These are phyloP conservation scores for Blepharisma stoltei DNA, from an alignment of 73 alveolate species.

Conservation along the genomic window DNA sequence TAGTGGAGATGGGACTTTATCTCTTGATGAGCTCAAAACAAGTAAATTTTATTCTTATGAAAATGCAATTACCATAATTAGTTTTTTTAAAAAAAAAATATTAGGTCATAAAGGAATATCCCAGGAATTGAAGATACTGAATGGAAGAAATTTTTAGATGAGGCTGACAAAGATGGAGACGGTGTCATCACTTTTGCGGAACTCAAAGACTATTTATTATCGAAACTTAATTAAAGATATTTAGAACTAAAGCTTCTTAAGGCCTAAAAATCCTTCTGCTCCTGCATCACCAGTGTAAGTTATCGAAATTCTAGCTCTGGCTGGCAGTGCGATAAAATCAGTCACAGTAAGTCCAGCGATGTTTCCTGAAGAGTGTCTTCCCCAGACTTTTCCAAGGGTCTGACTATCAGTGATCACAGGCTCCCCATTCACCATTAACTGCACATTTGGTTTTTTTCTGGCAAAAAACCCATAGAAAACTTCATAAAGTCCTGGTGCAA, in stretches of 20 bases:
- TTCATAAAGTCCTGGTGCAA: conserved; percentile 96
- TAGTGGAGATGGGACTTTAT: not conserved
- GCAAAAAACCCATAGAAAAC: conserved; percentile 88
- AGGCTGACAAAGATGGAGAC: conserved; percentile 22
- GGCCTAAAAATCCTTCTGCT: conserved; percentile 55
- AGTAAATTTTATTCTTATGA: too few relatives aligned
- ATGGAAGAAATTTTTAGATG: not conserved
- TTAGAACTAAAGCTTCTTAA: conserved; percentile 37
- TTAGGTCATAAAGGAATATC: too few relatives aligned
- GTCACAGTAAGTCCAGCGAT: conserved; percentile 87
- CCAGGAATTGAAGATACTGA: conserved; percentile 22
- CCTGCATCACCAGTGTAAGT: conserved; percentile 82
- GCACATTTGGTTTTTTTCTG: conserved; percentile 86
- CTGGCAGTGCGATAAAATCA: conserved; percentile 93
- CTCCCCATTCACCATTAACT: conserved; percentile 92
- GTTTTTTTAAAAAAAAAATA: too few relatives aligned
- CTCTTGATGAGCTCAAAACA: conserved; percentile 7
- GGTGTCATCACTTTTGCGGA: not conserved
- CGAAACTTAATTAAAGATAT: too few relatives aligned
- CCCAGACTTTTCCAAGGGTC: conserved; percentile 75
- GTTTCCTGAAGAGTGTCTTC: conserved; percentile 83
- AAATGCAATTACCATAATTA: too few relatives aligned
- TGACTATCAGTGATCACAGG: conserved; percentile 80
- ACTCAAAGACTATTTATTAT: not conserved
- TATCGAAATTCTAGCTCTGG: conserved; percentile 90